phyloP scores from a whole-genome alignment of 2,329 filamentous ascomycete species.

The Monilinia fructigena region DNA sequence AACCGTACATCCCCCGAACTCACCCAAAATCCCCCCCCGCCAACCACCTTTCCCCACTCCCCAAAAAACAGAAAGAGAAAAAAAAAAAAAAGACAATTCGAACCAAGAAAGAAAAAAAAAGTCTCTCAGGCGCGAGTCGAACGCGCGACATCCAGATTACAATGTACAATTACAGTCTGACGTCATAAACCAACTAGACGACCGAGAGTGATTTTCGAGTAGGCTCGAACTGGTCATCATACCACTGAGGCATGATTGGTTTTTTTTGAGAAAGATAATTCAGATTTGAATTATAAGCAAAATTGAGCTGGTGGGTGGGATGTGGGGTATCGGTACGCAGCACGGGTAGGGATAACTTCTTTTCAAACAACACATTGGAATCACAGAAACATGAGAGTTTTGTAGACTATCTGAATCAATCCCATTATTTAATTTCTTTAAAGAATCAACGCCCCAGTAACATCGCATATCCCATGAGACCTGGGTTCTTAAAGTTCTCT shows the following conservation, averaged over 20 bases:
- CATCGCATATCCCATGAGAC: neutral
- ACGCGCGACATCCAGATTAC: neutral
- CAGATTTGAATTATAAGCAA: too few relatives aligned
- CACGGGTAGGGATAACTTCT: too few relatives aligned
- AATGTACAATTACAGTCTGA: constrained; percentile 1
- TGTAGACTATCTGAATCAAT: too few relatives aligned
- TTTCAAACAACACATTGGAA: too few relatives aligned
- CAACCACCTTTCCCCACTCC: too few relatives aligned
- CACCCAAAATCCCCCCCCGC: too few relatives aligned
- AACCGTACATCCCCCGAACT: too few relatives aligned
- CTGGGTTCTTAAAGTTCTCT: neutral
- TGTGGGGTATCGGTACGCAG: too few relatives aligned
- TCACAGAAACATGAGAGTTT: neutral
- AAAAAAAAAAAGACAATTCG: neutral
- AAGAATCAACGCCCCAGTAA: neutral
- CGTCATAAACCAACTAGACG: constrained; percentile 7
- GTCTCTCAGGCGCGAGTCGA: constrained; percentile 1
- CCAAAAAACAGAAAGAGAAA: neutral
- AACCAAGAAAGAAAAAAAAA: neutral
- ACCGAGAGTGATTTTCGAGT: neutral
- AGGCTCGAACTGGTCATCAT: neutral
- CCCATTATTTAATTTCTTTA: neutral
- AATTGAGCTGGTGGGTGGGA: too few relatives aligned
- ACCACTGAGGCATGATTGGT: neutral
- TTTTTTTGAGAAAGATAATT: too few relatives aligned